These are phyloP conservation scores for Macrolepiota dolichaula DNA, from an alignment of 768 basidiomycete genomes.

Conservation along the genomic window DNA sequence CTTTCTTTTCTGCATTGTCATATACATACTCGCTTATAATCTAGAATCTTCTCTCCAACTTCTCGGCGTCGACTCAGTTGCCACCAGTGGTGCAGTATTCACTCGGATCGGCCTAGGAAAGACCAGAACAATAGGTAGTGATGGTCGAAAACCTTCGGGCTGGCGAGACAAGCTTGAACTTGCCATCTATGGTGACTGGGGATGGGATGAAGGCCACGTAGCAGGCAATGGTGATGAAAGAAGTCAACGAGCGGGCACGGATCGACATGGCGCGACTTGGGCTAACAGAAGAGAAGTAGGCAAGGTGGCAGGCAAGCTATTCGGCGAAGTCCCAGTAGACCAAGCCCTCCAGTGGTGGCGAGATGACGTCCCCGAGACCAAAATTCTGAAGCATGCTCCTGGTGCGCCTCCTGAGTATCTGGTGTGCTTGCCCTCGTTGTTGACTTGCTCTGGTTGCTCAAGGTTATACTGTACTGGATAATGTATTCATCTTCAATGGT, in stretches of 20 bases:
- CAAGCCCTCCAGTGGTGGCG: slow-evolving; percentile 58
- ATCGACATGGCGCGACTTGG: slow-evolving; percentile 45
- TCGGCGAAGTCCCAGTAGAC: slow-evolving; percentile 39
- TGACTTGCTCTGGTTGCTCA: not conserved
- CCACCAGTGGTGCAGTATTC: slow-evolving; percentile 34
- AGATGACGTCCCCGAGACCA: slow-evolving; percentile 50
- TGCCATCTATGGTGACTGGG: slow-evolving; percentile 68
- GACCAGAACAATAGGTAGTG: slow-evolving; percentile 32
- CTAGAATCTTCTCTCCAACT: slow-evolving; percentile 60
- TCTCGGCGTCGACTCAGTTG: slow-evolving; percentile 41
- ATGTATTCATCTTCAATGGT: slow-evolving; percentile 71
- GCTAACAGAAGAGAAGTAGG: slow-evolving; percentile 28
- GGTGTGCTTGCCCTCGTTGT: not conserved
- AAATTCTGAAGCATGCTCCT: slow-evolving; percentile 59
- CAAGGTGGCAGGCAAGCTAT: slow-evolving; percentile 19
- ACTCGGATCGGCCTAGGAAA: slow-evolving; percentile 36
- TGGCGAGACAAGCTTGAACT: slow-evolving; percentile 59
- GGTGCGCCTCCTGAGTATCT: slow-evolving; percentile 38
- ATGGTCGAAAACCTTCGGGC: slow-evolving; percentile 47
- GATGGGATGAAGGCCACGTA: slow-evolving; percentile 58
- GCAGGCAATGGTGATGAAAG: slow-evolving; percentile 53
- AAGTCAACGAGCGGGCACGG: slow-evolving; percentile 37
- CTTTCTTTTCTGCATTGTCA: slow-evolving; percentile 57
- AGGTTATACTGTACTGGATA: slow-evolving; percentile 87
- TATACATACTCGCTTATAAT: slow-evolving; percentile 74